Base-by-base conservation (phyloP, 768 basidiomycete species). In the Suillus spraguei region DNA sequence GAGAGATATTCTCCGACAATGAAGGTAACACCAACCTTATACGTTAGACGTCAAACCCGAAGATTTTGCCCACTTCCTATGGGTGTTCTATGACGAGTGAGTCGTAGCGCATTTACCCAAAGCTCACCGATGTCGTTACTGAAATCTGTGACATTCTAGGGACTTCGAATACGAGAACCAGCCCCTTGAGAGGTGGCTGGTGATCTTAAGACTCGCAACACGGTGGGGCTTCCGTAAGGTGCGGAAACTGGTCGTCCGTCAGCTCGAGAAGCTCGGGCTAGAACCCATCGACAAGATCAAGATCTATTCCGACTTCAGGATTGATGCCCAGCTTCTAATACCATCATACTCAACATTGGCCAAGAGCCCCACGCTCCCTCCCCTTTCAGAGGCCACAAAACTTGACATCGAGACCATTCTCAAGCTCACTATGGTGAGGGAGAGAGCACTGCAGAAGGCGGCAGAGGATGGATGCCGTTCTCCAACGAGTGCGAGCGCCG, bases 351-450 rank as follows among this genome's bases (percentile, higher is more conserved):
- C 80, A 16, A 69, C 76, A 0, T 77, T 91, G 0, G 85, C 85
- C 42, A 76, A 76, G 14, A 84, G 87, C 4, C 77, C 80, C 0
- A 80, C 79, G 0, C 81, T 88, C 0, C 78, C 88, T 20, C 78
- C 77, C 0, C 73, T 83, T 1, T 79, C 78, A 5, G 92, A 91
- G 60, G 87, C 84, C 47, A 69, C 76, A 3, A 76, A 76, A 35
- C 76, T 93, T n/a, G 86, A 87, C 50, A 71, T 86, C 67, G 83
- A 87, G 39, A 86, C 85, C 0, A 77, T 85, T 0, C 70, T 89
- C 1, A 79, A 72, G 41, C 76, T 91, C 16, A 84, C 85, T 0
- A 71, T 74, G 4, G 85, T 83, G 1, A 80, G 89, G 1, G 89
- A 90, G 63, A 73, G 72, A 11, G 70, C 69, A 3, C 67, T 67